Evolutionary conservation across 108 stramenopile genomes (phyloP).

Genomic region (Asterionellopsis glacialis): DNA sequence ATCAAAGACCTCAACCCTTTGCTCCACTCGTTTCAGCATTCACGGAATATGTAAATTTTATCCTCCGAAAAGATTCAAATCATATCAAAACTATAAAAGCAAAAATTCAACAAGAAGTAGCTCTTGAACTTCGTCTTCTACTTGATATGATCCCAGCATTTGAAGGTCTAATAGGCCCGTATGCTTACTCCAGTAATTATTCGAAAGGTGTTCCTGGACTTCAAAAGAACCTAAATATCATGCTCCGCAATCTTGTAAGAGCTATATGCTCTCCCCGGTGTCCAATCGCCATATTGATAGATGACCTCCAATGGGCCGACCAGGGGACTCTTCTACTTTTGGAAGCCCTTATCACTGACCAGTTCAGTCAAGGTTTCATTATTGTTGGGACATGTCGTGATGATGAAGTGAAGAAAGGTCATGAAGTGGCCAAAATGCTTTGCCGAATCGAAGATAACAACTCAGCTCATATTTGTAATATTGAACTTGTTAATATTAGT

Average conservation of each 20-base stretch:
- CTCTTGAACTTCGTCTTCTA: not conserved
- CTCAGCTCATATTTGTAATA: no score
- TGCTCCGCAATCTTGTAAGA: no score
- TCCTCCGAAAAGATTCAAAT: not conserved
- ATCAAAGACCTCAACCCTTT: not conserved
- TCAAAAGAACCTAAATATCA: no score
- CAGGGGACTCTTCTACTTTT: not conserved
- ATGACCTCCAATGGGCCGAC: constrained; percentile 24
- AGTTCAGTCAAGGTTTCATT: not conserved
- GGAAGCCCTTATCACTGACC: not conserved
- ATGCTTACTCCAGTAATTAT: no score
- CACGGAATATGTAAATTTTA: not conserved
- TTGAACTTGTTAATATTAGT: no score
- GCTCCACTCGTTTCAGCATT: not conserved
- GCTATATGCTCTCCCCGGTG: not conserved
- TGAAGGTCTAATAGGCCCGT: not conserved
- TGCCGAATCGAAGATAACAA: no score
- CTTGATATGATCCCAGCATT: constrained; percentile 2
- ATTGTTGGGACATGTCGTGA: constrained; percentile 3
- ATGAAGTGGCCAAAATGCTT: no score
- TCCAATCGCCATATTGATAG: constrained; percentile 18
- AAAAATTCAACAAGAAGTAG: not conserved
- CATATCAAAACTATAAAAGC: not conserved
- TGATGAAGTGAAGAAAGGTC: not conserved
- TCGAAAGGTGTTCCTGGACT: no score